These are phyloP conservation scores for Extremus antarcticus DNA, from an alignment of 495 filamentous ascomycete genomes.

Conservation along the genomic window DNA sequence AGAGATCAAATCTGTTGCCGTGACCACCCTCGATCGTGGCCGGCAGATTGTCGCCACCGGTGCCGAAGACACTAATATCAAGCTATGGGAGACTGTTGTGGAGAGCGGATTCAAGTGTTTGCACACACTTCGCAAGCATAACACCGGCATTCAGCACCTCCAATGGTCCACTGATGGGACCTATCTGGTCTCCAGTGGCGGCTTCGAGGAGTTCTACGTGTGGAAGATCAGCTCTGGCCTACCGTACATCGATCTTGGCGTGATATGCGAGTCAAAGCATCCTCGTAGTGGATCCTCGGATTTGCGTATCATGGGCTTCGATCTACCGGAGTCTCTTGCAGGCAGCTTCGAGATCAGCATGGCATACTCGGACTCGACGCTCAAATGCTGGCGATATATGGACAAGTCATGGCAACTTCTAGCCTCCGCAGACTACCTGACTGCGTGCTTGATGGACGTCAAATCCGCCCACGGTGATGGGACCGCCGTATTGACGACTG, in stretches of 20 bases:
- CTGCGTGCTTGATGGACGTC: constrained; percentile 57
- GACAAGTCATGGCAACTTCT: constrained; percentile 43
- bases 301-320: constrained; percentile 68
- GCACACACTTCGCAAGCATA: constrained; percentile 60
- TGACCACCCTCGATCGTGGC: constrained; percentile 24
- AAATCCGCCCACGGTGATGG: constrained; percentile 22
- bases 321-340: constrained; percentile 27
- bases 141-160: constrained; percentile 71
- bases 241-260: constrained; percentile 43
- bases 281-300: constrained; percentile 52
- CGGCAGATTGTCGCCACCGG: constrained; percentile 59
- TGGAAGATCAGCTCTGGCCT: constrained; percentile 54
- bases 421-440: constrained; percentile 53
- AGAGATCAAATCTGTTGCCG: constrained; percentile 72
- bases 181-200: constrained; percentile 74
- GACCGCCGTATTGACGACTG: constrained; percentile 43
- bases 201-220: constrained; percentile 77
- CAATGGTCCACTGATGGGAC: constrained; percentile 52
- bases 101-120: constrained; percentile 40
- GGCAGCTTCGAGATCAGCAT: constrained; percentile 44
- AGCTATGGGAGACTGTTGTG: constrained; percentile 45
- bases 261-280: constrained; percentile 52
- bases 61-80: constrained; percentile 78
- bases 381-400: constrained; percentile 14
- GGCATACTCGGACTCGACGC: constrained; percentile 66